Evolutionary conservation across 192 early-diverging fungal genomes (phyloP).

Genomic region (Powellomyces hirtus): DNA sequence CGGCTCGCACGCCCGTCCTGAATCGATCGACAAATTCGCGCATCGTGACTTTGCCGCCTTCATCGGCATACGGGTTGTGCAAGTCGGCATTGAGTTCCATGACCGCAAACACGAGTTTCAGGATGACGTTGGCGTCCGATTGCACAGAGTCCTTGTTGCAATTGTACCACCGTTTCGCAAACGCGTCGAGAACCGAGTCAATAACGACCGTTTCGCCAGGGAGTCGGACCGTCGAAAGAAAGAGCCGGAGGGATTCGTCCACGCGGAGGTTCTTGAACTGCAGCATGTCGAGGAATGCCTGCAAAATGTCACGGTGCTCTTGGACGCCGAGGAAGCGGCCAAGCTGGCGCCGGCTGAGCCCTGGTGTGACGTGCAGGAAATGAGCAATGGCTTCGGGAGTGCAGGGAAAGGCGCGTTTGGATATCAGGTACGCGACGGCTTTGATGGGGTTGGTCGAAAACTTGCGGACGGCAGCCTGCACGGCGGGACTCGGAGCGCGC

Average conservation of each 20-base stretch:
- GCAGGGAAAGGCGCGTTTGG: slow-evolving; percentile 50
- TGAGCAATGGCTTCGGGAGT: slow-evolving; percentile 64
- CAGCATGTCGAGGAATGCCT: slow-evolving; percentile 56
- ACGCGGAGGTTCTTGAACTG: slow-evolving; percentile 51
- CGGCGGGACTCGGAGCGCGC: slow-evolving; percentile 47
- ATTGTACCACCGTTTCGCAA: slow-evolving; percentile 63
- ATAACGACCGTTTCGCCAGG: slow-evolving; percentile 49
- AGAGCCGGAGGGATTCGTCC: slow-evolving; percentile 59
- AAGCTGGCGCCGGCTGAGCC: slow-evolving; percentile 54
- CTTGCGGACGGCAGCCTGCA: slow-evolving; percentile 57
- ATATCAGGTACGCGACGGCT: slow-evolving; percentile 56
- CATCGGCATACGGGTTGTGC: slow-evolving; percentile 39
- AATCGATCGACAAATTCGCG: slow-evolving; percentile 33
- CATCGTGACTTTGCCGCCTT: neutral
- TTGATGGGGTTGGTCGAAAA: slow-evolving; percentile 59
- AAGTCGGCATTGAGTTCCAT: slow-evolving; percentile 61
- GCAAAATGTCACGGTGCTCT: slow-evolving; percentile 55
- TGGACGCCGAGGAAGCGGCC: slow-evolving; percentile 55
- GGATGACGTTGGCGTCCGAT: slow-evolving; percentile 30
- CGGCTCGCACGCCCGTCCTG: slow-evolving; percentile 18
- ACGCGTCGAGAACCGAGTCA: slow-evolving; percentile 55
- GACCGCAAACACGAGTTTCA: slow-evolving; percentile 64
- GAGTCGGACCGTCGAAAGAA: slow-evolving; percentile 52
- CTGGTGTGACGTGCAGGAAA: slow-evolving; percentile 66
- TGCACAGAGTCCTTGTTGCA: slow-evolving; percentile 49